These are phyloP conservation scores for Backusella westeae DNA, from an alignment of 192 early-diverging fungal genomes.

Conservation along the genomic window DNA sequence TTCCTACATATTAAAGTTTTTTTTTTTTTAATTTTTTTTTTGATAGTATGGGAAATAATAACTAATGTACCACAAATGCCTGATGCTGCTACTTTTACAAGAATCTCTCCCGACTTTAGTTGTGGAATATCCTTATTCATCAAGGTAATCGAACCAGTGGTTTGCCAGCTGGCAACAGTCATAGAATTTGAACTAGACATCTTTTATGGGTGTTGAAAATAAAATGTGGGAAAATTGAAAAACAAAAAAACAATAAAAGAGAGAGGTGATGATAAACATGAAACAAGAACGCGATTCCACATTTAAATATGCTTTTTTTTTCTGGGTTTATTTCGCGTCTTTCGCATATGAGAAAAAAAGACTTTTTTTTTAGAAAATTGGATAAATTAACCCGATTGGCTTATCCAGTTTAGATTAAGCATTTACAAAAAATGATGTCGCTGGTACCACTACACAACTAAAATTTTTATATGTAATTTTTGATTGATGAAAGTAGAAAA, in stretches of 20 bases:
- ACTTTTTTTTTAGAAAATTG: background rate
- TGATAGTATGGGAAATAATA: slow-evolving; percentile 7
- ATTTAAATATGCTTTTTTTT: slow-evolving; percentile 7
- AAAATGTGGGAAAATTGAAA: background rate
- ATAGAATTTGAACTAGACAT: background rate
- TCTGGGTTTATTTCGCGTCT: background rate
- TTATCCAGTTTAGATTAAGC: background rate
- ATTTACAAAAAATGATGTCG: background rate
- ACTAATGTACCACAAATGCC: slow-evolving; percentile 42
- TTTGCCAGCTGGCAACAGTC: slow-evolving; percentile 45
- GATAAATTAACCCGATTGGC: background rate
- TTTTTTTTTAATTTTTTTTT: background rate
- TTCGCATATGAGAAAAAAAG: background rate
- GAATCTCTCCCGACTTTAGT: slow-evolving; percentile 37
- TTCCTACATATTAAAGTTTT: slow-evolving; percentile 25
- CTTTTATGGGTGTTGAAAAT: background rate
- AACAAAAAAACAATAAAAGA: background rate
- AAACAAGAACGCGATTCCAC: background rate
- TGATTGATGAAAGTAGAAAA: background rate
- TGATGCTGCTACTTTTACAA: slow-evolving; percentile 50
- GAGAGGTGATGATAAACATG: background rate
- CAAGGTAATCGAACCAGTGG: slow-evolving; percentile 36
- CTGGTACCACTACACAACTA: background rate
- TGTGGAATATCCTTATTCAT: slow-evolving; percentile 36
- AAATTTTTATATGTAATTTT: background rate